Evolutionary conservation across 192 early-diverging fungal genomes (phyloP), one percentile per base, ranked within the genome.

Genomic region (Gryganskiella cystojenkinii): DNA sequence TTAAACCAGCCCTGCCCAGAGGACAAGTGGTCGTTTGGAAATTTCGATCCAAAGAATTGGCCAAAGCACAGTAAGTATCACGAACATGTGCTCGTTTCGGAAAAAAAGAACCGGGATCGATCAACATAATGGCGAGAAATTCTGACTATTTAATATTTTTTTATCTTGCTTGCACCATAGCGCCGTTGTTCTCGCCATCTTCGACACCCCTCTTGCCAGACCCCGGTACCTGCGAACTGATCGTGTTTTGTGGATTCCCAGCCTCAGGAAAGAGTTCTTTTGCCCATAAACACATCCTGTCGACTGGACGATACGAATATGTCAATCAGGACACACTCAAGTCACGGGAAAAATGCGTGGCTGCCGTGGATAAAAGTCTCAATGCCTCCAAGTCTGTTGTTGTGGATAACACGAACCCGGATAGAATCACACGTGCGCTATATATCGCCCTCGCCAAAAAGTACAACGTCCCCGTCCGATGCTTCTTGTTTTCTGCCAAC

Each of bases 381-480:
- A 31, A 63, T 27, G 56, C 67, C 17, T 84, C 87, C 4, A 81
- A 84, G 37, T 74, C 81, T 1, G 91, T 92, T 6, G 92, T 95
- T 11, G 86, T 99, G 15, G 87, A 93, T 67, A 95, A 95, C 73
- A 99, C 95, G 4, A 99, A 96, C 60, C 88, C 93, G 0, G 90
- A 89, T 34, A 50, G 55, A 10, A 67, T 73, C 5, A 80, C 90
- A 1, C 86, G 97, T 4, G 78, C 73, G 31, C 34, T 79, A 9
- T 99, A 94, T 74, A 70, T 95, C 14, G 69, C 61, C 0, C 50
- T 92, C 7, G 95, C 95, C 4, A 83, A 84, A 47, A 64, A 79
- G 22, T 55, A 80, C 76, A 55, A 79, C 73, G 81, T 93, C 59
- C 85, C 87, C 20, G 66, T 87, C 40, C 80, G 88, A 55, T 90